phyloP scores from a whole-genome alignment of 2,329 filamentous ascomycete species.

The Fusarium haematococcum region DNA sequence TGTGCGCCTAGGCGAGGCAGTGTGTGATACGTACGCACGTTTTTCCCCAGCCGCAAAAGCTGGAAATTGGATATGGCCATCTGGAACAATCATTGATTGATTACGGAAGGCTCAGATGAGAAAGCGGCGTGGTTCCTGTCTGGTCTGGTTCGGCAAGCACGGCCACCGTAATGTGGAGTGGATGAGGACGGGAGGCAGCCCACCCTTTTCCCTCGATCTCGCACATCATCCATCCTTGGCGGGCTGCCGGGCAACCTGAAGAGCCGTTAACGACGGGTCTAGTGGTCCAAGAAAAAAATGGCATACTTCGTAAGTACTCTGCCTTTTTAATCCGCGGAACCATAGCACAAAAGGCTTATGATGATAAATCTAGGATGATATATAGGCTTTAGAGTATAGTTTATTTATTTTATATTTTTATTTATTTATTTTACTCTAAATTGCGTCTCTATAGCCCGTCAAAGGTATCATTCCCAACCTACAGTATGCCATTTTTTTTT shows the following conservation, averaged over 20 bases:
- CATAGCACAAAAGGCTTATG: no score
- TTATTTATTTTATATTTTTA: no score
- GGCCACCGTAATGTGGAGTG: conserved; percentile 9
- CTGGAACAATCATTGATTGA: conserved; percentile 17
- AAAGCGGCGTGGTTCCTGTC: not conserved
- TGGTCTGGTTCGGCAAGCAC: conserved; percentile 1
- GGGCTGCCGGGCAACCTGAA: conserved; percentile 34
- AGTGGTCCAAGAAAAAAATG: no score
- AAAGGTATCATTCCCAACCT: no score
- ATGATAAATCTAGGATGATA: no score
- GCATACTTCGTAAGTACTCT: no score
- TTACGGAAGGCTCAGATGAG: conserved; percentile 3
- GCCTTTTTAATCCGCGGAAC: no score
- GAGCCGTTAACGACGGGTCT: conserved; percentile 22
- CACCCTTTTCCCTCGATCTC: conserved; percentile 7
- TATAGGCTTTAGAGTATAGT: no score
- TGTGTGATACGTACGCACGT: conserved; percentile 8
- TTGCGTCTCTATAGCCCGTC: no score
- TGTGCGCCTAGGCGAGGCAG: conserved; percentile 17
- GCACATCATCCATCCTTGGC: conserved; percentile 32
- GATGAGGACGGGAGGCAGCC: conserved; percentile 30
- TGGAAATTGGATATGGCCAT: conserved; percentile 11
- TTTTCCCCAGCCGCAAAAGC: conserved; percentile 15
- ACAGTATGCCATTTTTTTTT: no score
- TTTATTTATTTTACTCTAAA: no score